Evolutionary conservation across 768 basidiomycete species (phyloP).

Genomic region (Boletus edulis): DNA sequence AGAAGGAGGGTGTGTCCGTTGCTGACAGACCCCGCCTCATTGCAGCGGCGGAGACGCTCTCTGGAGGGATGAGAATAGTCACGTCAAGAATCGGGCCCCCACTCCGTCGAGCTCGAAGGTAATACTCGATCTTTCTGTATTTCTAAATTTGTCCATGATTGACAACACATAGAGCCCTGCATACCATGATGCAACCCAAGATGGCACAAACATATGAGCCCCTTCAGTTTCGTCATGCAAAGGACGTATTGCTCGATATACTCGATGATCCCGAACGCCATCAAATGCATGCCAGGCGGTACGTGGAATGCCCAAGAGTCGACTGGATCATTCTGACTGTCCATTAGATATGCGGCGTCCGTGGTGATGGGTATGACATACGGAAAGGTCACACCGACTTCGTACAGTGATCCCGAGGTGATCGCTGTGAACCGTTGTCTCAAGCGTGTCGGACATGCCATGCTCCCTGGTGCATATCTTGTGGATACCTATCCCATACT

Average conservation of each 20-base stretch:
- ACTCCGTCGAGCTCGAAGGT: slow-evolving; percentile 1
- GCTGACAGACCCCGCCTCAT: slow-evolving; percentile 4
- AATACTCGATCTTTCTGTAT: neutral
- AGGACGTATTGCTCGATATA: neutral
- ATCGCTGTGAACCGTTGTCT: slow-evolving; percentile 26
- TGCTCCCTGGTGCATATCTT: slow-evolving; percentile 26
- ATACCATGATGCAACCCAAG: slow-evolving; percentile 2
- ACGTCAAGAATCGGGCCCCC: neutral
- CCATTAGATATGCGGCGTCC: slow-evolving; percentile 37
- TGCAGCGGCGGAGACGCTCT: slow-evolving; percentile 4
- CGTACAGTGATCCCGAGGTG: slow-evolving; percentile 37
- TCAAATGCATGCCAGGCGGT: slow-evolving; percentile 6
- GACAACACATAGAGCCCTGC: neutral
- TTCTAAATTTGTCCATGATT: neutral
- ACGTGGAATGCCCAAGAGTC: neutral
- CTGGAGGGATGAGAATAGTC: slow-evolving; percentile 4
- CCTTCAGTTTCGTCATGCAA: slow-evolving; percentile 4
- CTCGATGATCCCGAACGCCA: slow-evolving; percentile 4
- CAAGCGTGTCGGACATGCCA: slow-evolving; percentile 23
- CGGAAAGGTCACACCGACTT: slow-evolving; percentile 38
- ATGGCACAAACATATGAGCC: slow-evolving; percentile 2
- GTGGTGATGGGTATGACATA: slow-evolving; percentile 39
- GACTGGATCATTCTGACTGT: neutral
- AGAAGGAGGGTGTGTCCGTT: slow-evolving; percentile 7
- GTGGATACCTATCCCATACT: slow-evolving; percentile 27